phyloP scores from a whole-genome alignment of 1,139 yeast species.

The Chernovozyma aurita region DNA sequence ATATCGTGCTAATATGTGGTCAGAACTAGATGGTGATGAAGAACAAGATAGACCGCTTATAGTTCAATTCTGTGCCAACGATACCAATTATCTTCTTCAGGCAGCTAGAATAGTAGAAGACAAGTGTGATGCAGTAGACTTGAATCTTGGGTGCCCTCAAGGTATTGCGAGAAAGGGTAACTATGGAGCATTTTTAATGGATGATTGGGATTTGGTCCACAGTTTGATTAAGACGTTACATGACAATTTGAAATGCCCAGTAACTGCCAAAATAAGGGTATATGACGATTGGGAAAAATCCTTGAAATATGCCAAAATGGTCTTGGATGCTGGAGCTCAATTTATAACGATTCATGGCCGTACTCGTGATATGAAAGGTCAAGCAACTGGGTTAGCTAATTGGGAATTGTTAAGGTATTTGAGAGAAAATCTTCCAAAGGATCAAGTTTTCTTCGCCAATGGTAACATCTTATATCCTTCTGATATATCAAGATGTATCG shows the following conservation, averaged over 20 bases:
- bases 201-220: conserved; percentile 86
- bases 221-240: conserved; percentile 70
- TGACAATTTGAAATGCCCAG: conserved; percentile 73
- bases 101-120: conserved; percentile 82
- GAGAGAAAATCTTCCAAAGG: conserved; percentile 73
- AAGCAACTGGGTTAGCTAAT: conserved; percentile 89
- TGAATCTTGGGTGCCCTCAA: conserved; percentile 96
- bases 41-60: conserved; percentile 72
- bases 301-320: conserved; percentile 83
- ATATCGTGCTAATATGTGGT: conserved; percentile 76
- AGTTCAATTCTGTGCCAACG: conserved; percentile 96
- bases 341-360: conserved; percentile 93
- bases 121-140: conserved; percentile 91
- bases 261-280: conserved; percentile 92
- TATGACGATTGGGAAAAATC: conserved; percentile 84
- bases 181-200: conserved; percentile 95
- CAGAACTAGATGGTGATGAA: conserved; percentile 67
- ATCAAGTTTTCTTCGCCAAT: conserved; percentile 87
- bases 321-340: conserved; percentile 93
- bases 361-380: conserved; percentile 97
- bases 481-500: conserved; percentile 67
- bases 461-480: conserved; percentile 87
- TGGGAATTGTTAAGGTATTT: conserved; percentile 77
- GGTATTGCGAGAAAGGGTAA: conserved; percentile 94
- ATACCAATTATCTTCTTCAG: conserved; percentile 73